Base-by-base conservation (phyloP, 23 red algal genomes). In the Gracilaria domingensis region DNA sequence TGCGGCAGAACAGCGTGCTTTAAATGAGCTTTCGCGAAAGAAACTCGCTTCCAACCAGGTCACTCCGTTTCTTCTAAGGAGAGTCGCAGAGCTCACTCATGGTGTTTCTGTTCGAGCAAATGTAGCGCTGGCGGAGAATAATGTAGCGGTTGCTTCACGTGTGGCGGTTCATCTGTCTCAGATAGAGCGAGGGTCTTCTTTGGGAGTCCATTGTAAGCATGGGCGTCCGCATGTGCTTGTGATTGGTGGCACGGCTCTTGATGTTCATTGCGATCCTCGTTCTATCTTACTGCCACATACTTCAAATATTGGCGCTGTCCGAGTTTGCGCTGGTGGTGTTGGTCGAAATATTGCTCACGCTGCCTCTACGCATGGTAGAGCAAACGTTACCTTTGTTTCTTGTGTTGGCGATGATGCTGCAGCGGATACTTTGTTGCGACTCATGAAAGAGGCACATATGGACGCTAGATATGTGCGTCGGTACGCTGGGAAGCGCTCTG, bases 41-140 rank as follows among this genome's bases (percentile, higher is more conserved):
- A 37, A 72, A 21, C 40, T 70, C 17, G 33, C 83, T 35, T 39
- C 76, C 21, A 49, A 60, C 17, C 66, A 79, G 40, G 70, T 95
- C 8, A 98, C 96, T 16, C 96, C 96, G 36, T 98, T 95, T 79
- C 79, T 98, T 50, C 79, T 98, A 0, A 53, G 74, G 33, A 57
- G 93, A 23, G 81, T 98, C 21, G 92, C 93, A 0, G 82, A 91
- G 67, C 53, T 87, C 49, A 95, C 96, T 16, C 53, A 79, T 37
- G 85, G 84, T 44, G 87, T 75, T 23, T 95, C 96, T 49, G 39
- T 98, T 3, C 36, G 49, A 32, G 84, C 93, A 54, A 98, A 98
- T 47, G 78, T 95, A 33, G 67, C 79, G 36, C 80, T 98, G 24
- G 75, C 90, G 42, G 65, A 71, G 26, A 84, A 98, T 45, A 98